Evolutionary conservation across 805 yeast species (phyloP).

Genomic region (Phaffomyces antillensis): DNA sequence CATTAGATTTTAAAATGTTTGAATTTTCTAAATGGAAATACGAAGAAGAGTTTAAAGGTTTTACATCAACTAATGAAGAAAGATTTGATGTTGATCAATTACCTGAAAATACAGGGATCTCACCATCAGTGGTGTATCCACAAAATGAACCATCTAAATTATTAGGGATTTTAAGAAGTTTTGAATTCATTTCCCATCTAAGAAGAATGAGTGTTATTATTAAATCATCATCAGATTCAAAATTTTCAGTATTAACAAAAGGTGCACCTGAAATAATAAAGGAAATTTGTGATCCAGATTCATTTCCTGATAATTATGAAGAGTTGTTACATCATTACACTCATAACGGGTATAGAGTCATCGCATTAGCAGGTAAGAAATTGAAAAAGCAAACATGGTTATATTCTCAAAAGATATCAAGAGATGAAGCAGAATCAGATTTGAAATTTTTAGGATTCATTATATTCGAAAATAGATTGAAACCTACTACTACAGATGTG

Average conservation of each 20-base stretch:
- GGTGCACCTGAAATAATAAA: slow-evolving; percentile 97
- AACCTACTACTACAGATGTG: slow-evolving; percentile 57
- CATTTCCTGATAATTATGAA: slow-evolving; percentile 70
- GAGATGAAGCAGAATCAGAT: slow-evolving; percentile 64
- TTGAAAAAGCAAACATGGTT: slow-evolving; percentile 38
- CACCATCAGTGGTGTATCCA: slow-evolving; percentile 48
- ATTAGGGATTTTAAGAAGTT: slow-evolving; percentile 45
- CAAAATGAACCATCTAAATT: slow-evolving; percentile 30
- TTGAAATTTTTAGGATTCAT: slow-evolving; percentile 81
- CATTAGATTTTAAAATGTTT: slow-evolving; percentile 89
- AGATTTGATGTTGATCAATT: slow-evolving; percentile 31
- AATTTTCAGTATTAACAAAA: slow-evolving; percentile 59
- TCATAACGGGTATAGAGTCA: slow-evolving; percentile 89
- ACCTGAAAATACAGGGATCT: slow-evolving; percentile 35
- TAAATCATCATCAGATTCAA: slow-evolving; percentile 31
- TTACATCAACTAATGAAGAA: slow-evolving; percentile 30
- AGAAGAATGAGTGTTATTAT: slow-evolving; percentile 88
- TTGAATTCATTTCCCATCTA: slow-evolving; percentile 77
- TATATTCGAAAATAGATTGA: slow-evolving; percentile 86
- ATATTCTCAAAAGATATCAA: slow-evolving; percentile 40
- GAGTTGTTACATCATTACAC: slow-evolving; percentile 77
- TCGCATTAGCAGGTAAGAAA: slow-evolving; percentile 79
- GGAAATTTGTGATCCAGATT: slow-evolving; percentile 61
- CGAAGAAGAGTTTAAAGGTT: slow-evolving; percentile 53
- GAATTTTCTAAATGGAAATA: slow-evolving; percentile 76